Base-by-base conservation (phyloP, 2,329 filamentous ascomycete genomes). In the Alternaria incomplexa region DNA sequence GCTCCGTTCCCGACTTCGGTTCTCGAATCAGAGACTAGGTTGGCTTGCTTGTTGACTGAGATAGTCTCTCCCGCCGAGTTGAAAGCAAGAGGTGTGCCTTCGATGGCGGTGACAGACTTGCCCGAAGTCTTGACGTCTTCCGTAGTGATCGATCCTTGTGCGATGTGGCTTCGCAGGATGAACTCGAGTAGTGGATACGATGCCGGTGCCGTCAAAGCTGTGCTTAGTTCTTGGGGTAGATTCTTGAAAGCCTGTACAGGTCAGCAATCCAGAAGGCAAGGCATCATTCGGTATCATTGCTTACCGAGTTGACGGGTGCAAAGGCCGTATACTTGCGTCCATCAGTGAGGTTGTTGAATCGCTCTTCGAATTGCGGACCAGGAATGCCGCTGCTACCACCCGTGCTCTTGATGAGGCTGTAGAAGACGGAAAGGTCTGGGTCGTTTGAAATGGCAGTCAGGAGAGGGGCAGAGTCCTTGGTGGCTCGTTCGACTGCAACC, bases 391-490 rank as follows among this genome's bases (percentile, higher is more conserved):
- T 30, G 13, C 12, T 32, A 2, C 56, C 48, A 22, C 56, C 56
- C 4, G 48, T 59, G 22, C 56, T 59, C 20, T 59, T 59, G 48
- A 59, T 3, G 13, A 59, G 56, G n/a, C 50, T 53, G 20, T 53
- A 59, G 40, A 59, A 59, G 15, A 6, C 25, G 15, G 47, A 53
- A 25, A 50, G 55, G 11, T 53, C 56, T 17, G 30, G 32, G 36
- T 56, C 54, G 12, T 47, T 12, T 3, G 54, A 56, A 25, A 56
- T 56, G 12, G 44, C 54, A 17, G 54, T 56, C 17, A 56, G 17
- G 25, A 56, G 54, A 6, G 43, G 43, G 6, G 26, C 20, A 15
- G 17, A 28, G 36, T 40, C 36, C 8, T 40, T 25, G 26, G 44
- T 47, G 46, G 13, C 44, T n/a, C 25, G 12, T n/a, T 56, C 44